A percentile compares a stretch with the other conserved stretches of the same genome.
phyloP scores from a whole-genome alignment of 371 early-diverging fungal genomes.

The Mortierella sp. region DNA sequence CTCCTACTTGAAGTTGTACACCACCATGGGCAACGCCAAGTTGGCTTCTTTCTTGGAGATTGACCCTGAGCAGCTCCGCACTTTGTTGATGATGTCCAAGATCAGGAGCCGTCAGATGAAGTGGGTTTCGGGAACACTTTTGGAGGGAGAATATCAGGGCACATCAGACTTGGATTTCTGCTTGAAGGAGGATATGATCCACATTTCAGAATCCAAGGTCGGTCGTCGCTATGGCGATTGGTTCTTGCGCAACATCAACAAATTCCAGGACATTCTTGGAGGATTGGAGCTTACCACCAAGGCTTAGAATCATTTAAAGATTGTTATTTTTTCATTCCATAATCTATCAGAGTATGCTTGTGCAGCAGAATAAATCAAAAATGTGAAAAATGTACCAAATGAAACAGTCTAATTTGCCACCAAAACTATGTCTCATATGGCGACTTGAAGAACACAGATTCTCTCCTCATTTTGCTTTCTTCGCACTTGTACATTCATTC shows the following conservation, averaged over 20 bases:
- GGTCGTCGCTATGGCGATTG: slow-evolving; percentile 95
- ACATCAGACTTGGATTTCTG: slow-evolving; percentile 94
- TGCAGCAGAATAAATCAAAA: slow-evolving; percentile 7
- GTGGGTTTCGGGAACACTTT: slow-evolving; percentile 77
- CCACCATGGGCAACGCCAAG: slow-evolving; percentile 89
- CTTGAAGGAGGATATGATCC: slow-evolving; percentile 91
- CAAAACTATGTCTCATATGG: neutral
- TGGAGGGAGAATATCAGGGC: slow-evolving; percentile 85
- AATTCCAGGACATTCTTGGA: slow-evolving; percentile 67
- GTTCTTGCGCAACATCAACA: slow-evolving; percentile 94
- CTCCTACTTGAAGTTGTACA: slow-evolving; percentile 95
- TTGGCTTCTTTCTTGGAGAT: slow-evolving; percentile 91
- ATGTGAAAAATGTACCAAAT: neutral
- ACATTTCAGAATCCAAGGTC: slow-evolving; percentile 93
- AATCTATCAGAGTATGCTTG: neutral
- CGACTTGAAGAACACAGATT: no score
- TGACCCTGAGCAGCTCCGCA: slow-evolving; percentile 81
- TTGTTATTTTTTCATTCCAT: slow-evolving; percentile 1
- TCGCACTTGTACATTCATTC: no score
- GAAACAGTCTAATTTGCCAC: neutral
- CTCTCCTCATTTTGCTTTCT: no score
- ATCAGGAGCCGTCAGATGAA: slow-evolving; percentile 92
- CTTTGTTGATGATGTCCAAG: slow-evolving; percentile 88
- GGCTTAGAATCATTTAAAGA: slow-evolving; percentile 22
- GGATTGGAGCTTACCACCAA: slow-evolving; percentile 55